Evolutionary conservation across 208 protist genomes (phyloP), one percentile per base, ranked within the genome.

Genomic region (Leishmania tropica): DNA sequence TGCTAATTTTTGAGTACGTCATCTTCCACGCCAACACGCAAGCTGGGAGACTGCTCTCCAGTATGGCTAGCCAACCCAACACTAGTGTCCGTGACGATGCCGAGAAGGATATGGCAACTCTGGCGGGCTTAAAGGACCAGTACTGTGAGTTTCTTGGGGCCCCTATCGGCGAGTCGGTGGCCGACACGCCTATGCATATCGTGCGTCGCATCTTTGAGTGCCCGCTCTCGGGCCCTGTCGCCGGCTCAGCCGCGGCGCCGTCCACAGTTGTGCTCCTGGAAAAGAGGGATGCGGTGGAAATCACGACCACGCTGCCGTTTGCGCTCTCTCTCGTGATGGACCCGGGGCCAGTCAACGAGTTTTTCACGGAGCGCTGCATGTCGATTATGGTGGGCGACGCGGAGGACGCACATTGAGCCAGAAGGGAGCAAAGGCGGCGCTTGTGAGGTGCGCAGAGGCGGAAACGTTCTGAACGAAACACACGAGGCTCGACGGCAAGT

Each of bases 221-320:
- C 72, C 78, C 72, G 2, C 24, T 78, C 0, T 24, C 45, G 24
- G 64, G 4, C 42, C 1, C 45, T 0, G 42, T 62, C 31, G 51
- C 73, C 35, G 4, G 19, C 24, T 21, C 15, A 24, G 74, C 42
- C 11, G 11, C 45, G n/a, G 0, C 24, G 40, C 58, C 75, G 13
- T 5, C 70, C 13, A 70, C 54, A 2, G 65, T 60, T 1, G 47
- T 62, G 15, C 37, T 93, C 17, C 58, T 95, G 65, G 40, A 54
- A n/a, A 90, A 83, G 79, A 72, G 76, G 10, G 82, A 94, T 42
- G 86, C 92, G 37, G 74, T 96, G 45, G 93, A 98, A 60, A 96
- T 98, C 45, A 98, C 93, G 1, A 95, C 90, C 24, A 88, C 92
- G 51, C 84, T 98, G n/a, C 95, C 95, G 0, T 98, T 96, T 86